Evolutionary conservation across 768 basidiomycete genomes (phyloP), one percentile per base, ranked within the genome.

Genomic region (Hypholoma fasciculare): DNA sequence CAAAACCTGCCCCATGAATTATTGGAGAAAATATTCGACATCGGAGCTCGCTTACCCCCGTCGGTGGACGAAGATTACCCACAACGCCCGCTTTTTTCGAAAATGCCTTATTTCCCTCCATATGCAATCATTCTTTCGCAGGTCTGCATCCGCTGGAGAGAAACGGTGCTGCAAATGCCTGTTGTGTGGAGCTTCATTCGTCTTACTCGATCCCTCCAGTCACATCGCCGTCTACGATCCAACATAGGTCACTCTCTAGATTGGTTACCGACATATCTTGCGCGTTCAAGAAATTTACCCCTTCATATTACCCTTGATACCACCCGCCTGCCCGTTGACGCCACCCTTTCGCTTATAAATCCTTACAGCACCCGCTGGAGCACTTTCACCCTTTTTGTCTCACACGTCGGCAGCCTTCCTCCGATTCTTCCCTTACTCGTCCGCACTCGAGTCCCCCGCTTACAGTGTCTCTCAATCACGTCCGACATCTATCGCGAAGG

Each of bases 401-500:
- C 67, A 6, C 70, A 71, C 48, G 62, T 71, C 3, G 70, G 70
- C 7, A 66, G 49, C 37, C 59, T 71, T 4, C 63, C 67, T 14
- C 55, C 62, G 3, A 52, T 68, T 34, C 64, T 71, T 16, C 59
- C 63, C 12, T 46, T 58, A 16, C 54, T 71, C 13, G 59, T 62
- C 2, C 43, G 54, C 1, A 56, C 60, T 17, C 40, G 52, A 4
- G 62, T 64, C 1, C 69, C 70, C 13, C 38, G 44, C 7, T 54
- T 71, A 11, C 48, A 50, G 11, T 53, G 53, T 6, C 47, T 71
- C 39, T 58, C 65, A 7, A 62, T 71, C 17, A 60, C 63, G 26
- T 67, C 70, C 1, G 70, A 71, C 49, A 70, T 70, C 17, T 71
- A 70, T 47, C 57, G 69, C 11, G 66, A 70, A 52, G 70, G 70